phyloP scores from a whole-genome alignment of 768 basidiomycete genomes.

The Termitomyces sp. region DNA sequence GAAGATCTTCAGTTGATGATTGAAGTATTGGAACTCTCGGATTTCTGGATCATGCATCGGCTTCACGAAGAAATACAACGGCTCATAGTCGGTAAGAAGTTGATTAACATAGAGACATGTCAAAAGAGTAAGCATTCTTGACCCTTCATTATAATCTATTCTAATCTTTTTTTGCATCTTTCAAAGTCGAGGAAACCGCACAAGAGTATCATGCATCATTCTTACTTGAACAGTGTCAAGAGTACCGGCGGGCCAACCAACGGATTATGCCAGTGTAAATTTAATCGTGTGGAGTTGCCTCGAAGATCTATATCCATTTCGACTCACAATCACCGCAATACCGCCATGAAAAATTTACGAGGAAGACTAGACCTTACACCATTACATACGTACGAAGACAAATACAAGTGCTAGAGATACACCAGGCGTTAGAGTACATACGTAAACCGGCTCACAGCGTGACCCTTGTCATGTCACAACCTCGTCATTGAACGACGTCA shows the following conservation, averaged over 20 bases:
- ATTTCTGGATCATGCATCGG: slow-evolving; percentile 19
- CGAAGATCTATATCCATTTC: too few species aligned
- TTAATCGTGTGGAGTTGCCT: too few species aligned
- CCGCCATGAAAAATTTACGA: too few species aligned
- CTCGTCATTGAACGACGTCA: slow-evolving; percentile 7
- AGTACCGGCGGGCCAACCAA: background rate
- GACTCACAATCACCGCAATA: too few species aligned
- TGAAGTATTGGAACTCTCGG: slow-evolving; percentile 21
- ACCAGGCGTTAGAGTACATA: too few species aligned
- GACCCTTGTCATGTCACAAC: background rate
- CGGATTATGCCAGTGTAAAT: too few species aligned
- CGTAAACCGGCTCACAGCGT: background rate
- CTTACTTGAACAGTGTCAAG: background rate
- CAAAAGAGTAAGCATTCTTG: slow-evolving; percentile 11
- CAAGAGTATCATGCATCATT: background rate
- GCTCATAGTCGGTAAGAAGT: slow-evolving; percentile 18
- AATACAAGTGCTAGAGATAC: too few species aligned
- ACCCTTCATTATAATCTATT: background rate
- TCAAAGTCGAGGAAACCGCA: background rate
- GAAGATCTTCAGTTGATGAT: slow-evolving; percentile 16
- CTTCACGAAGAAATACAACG: slow-evolving; percentile 22
- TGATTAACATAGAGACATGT: slow-evolving; percentile 22
- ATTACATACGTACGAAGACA: too few species aligned
- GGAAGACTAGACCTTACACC: too few species aligned
- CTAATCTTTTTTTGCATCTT: background rate